A percentile compares a stretch with the other conserved stretches of the same genome.
These are phyloP conservation scores for Fraxinus xanthoxyloides DNA, from an alignment of 305 asterid genomes.

Conservation along the genomic window DNA sequence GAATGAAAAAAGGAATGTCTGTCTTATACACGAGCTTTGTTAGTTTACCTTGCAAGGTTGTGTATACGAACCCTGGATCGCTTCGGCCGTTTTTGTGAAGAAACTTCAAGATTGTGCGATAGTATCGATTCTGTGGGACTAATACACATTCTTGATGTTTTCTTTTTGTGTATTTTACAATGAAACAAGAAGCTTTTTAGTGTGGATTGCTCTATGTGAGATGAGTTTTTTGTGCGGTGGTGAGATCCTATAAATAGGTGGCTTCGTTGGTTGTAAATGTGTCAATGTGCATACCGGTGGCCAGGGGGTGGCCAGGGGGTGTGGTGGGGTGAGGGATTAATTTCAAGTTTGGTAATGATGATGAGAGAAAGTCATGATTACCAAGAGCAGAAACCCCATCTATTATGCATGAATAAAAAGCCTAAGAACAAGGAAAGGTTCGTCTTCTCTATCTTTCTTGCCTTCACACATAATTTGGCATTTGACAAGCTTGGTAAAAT, in stretches of 20 bases:
- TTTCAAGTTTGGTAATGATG: conserved; percentile 43
- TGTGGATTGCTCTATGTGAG: background rate
- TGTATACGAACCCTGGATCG: conserved; percentile 40
- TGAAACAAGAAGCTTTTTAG: background rate
- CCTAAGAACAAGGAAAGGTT: conserved; percentile 36
- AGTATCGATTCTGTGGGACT: conserved; percentile 22
- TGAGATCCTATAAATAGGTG: conserved; percentile 35
- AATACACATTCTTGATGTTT: conserved; percentile 36
- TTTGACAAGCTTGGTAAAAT: background rate
- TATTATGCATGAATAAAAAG: conserved; percentile 34
- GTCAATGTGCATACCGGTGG: conserved; percentile 1
- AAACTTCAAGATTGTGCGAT: conserved; percentile 22
- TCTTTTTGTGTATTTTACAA: background rate
- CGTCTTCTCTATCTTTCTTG: background rate
- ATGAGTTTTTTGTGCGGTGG: conserved; percentile 3
- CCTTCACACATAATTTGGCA: background rate
- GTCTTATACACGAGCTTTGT: background rate
- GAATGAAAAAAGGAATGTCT: background rate
- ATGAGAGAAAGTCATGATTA: conserved; percentile 32
- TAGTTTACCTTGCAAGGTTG: conserved; percentile 45
- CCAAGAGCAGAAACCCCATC: conserved; percentile 37
- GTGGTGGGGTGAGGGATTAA: background rate
- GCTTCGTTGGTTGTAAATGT: conserved; percentile 17
- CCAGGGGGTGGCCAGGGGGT: background rate
- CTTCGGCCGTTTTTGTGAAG: conserved; percentile 33